Evolutionary conservation across 2,329 filamentous ascomycete species (phyloP).

Genomic region (Hypoxylon sp.): DNA sequence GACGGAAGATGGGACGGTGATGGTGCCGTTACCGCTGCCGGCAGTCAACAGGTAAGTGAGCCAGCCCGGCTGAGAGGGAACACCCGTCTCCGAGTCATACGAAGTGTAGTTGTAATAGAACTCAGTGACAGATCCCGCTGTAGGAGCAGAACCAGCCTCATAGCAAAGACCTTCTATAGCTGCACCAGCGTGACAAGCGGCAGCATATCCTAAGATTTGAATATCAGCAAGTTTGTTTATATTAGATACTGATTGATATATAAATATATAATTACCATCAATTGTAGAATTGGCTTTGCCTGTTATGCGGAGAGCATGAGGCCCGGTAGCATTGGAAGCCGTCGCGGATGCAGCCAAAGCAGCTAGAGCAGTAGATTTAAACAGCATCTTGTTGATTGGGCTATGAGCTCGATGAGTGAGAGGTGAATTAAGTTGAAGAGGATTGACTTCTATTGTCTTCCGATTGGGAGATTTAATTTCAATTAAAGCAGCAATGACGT

Average conservation of each 20-base stretch:
- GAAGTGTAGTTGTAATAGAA: constrained; percentile 41
- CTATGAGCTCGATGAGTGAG: background rate
- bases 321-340: constrained; percentile 36
- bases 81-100: constrained; percentile 32
- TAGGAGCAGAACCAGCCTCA: constrained; percentile 16
- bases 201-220: constrained; percentile 33
- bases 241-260: too few species aligned
- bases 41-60: constrained; percentile 33
- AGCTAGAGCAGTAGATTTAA: constrained; percentile 17
- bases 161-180: constrained; percentile 41
- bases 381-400: constrained; percentile 16
- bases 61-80: constrained; percentile 30
- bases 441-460: too few species aligned
- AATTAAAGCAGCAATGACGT: too few species aligned
- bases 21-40: constrained; percentile 16
- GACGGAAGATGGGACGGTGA: constrained; percentile 24
- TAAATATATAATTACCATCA: constrained; percentile 38
- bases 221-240: background rate
- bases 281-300: constrained; percentile 37
- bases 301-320: constrained; percentile 36
- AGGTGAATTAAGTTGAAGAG: background rate
- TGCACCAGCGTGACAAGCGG: constrained; percentile 39
- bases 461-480: too few species aligned
- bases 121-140: constrained; percentile 17
- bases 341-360: constrained; percentile 29